Conservation (phyloP, 257 asterid species). For the Solanum lycopersicoides region DNA sequence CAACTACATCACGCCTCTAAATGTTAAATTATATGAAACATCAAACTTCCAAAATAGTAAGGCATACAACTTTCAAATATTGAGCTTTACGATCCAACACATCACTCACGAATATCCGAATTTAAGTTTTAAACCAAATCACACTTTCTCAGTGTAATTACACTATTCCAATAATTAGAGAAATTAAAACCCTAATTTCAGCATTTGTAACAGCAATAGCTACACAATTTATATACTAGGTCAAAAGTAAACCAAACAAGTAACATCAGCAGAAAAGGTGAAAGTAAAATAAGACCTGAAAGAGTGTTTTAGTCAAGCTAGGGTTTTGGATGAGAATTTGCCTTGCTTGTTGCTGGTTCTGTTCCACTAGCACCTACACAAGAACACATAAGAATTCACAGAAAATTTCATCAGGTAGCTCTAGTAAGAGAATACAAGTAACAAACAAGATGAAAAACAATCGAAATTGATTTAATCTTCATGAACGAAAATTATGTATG, state of each 20-base stretch:
- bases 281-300: constrained; percentile 51
- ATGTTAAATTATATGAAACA: neutral
- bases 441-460: neutral
- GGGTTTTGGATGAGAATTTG: constrained; percentile 91
- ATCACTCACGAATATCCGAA: neutral
- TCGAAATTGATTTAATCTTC: neutral
- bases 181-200: neutral
- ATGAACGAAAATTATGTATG: neutral
- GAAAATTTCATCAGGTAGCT: neutral
- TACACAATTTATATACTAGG: neutral
- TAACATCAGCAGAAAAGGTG: neutral
- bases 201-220: neutral
- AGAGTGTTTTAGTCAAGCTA: constrained; percentile 75
- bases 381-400: neutral
- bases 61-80: neutral
- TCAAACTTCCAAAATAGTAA: neutral
- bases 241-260: neutral
- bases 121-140: neutral
- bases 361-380: constrained; percentile 66
- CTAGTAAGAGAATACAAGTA: neutral
- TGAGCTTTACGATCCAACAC: neutral
- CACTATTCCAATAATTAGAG: neutral
- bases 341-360: constrained; percentile 91
- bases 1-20: neutral
- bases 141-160: neutral